Conservation (phyloP, 192 early-diverging fungal species). For the Spizellomyces sp. region DNA sequence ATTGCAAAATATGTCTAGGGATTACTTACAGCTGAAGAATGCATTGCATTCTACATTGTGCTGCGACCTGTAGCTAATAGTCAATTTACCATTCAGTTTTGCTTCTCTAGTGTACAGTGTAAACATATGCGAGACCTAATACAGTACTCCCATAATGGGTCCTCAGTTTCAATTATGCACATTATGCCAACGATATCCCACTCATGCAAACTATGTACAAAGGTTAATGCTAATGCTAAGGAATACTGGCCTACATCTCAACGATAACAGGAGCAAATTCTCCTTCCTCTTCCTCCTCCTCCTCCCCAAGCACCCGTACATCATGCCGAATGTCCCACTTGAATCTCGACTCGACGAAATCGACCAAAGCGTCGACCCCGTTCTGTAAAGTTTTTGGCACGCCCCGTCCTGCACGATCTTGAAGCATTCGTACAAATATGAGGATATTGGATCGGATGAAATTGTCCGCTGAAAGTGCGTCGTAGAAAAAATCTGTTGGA, state of each 20-base stretch:
- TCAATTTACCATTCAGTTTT: no score
- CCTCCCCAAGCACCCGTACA: constrained; percentile 50
- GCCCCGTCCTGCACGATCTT: constrained; percentile 2
- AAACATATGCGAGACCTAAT: no score
- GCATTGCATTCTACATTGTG: no score
- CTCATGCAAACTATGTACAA: no score
- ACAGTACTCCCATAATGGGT: no score
- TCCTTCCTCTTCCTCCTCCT: constrained; percentile 39
- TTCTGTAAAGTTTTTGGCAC: constrained; percentile 33
- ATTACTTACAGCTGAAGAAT: no score
- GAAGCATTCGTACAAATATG: constrained; percentile 45
- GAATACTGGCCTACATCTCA: constrained; percentile 11
- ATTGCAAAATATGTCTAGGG: no score
- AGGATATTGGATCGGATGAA: constrained; percentile 58
- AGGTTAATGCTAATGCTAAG: no score
- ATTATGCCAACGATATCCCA: no score
- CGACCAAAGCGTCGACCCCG: constrained; percentile 50
- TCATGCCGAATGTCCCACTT: constrained; percentile 67
- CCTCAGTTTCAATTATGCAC: no score
- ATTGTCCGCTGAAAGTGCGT: constrained; percentile 65
- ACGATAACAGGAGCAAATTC: constrained; percentile 47
- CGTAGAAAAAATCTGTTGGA: constrained; percentile 70
- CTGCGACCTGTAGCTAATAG: no score
- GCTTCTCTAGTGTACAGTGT: no score
- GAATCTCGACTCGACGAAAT: constrained; percentile 58